Conservation (phyloP, 345 rosid genomes). For the Euphorbia lathyris region DNA sequence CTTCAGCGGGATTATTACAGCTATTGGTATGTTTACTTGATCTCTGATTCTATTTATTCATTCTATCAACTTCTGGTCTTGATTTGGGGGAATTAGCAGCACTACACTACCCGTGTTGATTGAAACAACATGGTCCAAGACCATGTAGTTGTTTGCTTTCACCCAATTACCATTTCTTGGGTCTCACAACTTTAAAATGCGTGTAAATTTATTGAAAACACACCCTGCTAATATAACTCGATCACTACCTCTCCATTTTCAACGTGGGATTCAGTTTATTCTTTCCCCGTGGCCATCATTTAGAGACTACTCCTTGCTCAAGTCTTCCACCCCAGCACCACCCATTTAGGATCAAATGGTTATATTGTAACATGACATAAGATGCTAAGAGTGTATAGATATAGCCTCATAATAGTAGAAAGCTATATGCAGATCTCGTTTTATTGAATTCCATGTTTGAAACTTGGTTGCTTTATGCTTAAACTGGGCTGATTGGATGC, state of each 20-base stretch:
- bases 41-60: conserved; percentile 2
- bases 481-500: conserved; percentile 13
- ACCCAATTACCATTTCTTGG: no score
- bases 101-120: not conserved
- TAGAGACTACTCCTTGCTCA: no score
- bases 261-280: no score
- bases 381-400: not conserved
- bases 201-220: no score
- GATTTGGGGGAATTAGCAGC: not conserved
- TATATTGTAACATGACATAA: not conserved
- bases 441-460: conserved; percentile 1
- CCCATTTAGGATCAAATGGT: no score
- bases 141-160: not conserved
- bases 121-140: not conserved
- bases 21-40: conserved; percentile 58
- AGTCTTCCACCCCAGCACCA: no score
- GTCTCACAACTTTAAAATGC: no score
- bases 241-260: no score
- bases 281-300: no score
- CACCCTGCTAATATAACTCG: no score
- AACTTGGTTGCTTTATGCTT: conserved; percentile 3
- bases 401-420: not conserved
- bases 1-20: conserved; percentile 86
- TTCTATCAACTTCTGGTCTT: not conserved
- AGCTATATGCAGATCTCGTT: not conserved